Percentiles rank a stretch among this genome's conserved stretches.
phyloP scores from a whole-genome alignment of 225 moss, liverwort and hornwort genomes.

The Bryum argenteum region DNA sequence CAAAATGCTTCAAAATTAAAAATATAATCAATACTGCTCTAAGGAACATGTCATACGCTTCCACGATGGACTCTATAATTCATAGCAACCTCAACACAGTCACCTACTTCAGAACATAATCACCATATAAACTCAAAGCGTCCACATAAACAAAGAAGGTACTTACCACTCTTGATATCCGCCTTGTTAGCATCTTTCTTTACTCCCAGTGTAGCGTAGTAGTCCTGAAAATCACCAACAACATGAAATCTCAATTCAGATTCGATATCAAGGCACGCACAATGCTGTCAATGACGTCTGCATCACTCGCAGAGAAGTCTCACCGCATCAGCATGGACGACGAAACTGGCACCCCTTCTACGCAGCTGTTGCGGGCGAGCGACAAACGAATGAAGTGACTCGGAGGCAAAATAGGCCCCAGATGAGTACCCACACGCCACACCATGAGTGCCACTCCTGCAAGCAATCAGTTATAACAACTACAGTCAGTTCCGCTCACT shows the following conservation, averaged over 20 bases:
- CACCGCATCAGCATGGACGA: constrained; percentile 60
- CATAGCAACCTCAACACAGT: not conserved
- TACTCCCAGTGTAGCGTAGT: constrained; percentile 81
- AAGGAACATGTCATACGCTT: not conserved
- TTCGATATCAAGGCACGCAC: too few species aligned
- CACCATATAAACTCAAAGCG: not conserved
- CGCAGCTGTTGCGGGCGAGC: constrained; percentile 41
- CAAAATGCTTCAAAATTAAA: not conserved
- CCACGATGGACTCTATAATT: not conserved
- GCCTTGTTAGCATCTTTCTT: constrained; percentile 74
- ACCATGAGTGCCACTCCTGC: constrained; percentile 46
- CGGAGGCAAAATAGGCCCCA: constrained; percentile 43
- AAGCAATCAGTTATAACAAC: constrained; percentile 22
- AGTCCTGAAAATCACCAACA: constrained; percentile 58
- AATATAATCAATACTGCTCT: not conserved
- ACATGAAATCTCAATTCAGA: constrained; percentile 6
- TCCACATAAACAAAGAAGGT: not conserved
- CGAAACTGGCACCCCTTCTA: constrained; percentile 37
- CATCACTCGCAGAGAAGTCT: constrained; percentile 16
- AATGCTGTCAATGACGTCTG: too few species aligned
- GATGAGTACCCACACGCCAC: constrained; percentile 38
- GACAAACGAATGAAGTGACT: constrained; percentile 38
- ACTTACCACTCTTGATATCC: constrained; percentile 84
- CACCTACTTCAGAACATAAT: not conserved
- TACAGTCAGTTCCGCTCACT: constrained; percentile 14